A percentile compares a stretch with the other conserved stretches of the same genome.
Conservation (phyloP, 73 alveolate genomes). For the Stentor roeselii region DNA sequence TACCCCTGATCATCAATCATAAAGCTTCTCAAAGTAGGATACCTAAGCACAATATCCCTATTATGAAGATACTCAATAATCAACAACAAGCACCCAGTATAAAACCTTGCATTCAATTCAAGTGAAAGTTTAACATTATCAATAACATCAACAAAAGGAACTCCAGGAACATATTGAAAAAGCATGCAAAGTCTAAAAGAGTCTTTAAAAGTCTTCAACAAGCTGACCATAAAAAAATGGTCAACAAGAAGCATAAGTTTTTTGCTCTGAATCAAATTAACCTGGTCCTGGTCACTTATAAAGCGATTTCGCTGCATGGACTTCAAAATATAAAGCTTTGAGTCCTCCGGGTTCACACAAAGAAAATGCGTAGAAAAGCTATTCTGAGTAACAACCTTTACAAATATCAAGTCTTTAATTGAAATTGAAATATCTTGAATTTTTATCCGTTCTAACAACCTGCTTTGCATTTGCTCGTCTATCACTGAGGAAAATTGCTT, state of each 20-base stretch:
- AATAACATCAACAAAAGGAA: neutral
- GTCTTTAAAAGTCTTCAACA: slow-evolving; percentile 22
- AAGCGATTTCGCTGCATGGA: neutral
- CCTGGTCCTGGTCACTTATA: neutral
- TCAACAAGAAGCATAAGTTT: neutral
- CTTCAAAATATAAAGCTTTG: neutral
- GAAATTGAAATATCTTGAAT: neutral
- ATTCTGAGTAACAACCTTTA: neutral
- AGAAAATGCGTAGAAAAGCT: neutral
- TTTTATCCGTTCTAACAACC: neutral
- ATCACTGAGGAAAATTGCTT: neutral
- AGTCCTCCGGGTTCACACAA: neutral
- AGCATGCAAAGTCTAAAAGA: neutral
- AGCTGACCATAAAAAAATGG: neutral
- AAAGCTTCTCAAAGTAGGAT: neutral
- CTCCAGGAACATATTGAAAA: slow-evolving; percentile 25
- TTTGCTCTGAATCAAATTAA: neutral
- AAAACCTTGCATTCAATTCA: neutral
- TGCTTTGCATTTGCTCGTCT: neutral
- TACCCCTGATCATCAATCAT: slow-evolving; percentile 18
- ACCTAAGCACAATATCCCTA: neutral
- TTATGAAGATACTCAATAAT: slow-evolving; percentile 28
- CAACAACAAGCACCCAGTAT: neutral
- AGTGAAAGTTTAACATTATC: neutral
- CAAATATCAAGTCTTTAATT: neutral